These are phyloP conservation scores for Carex littledalei DNA, from an alignment of 176 grass and related monocot species.

Conservation along the genomic window DNA sequence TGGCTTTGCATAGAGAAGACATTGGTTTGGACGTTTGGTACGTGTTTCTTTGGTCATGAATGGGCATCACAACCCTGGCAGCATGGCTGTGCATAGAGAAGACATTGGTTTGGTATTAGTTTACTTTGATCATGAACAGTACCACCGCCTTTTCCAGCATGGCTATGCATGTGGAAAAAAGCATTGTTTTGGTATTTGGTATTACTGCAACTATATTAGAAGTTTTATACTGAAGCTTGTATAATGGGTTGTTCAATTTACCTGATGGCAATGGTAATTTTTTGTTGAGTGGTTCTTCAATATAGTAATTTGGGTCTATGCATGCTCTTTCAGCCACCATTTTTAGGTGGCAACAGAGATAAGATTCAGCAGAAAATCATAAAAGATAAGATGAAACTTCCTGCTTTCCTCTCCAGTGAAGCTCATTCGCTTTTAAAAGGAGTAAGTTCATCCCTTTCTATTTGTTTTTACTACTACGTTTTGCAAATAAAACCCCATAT, in stretches of 20 bases:
- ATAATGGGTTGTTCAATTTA: not conserved
- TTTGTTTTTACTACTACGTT: not conserved
- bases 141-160: not conserved
- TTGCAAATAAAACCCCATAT: not conserved
- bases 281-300: conserved; percentile 6
- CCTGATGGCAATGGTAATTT: not conserved
- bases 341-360: conserved; percentile 68
- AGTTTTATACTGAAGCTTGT: conserved; percentile 7
- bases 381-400: conserved; percentile 92
- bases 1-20: not conserved
- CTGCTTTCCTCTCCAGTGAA: conserved; percentile 62
- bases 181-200: not conserved
- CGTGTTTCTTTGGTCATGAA: not conserved
- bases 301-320: conserved; percentile 10
- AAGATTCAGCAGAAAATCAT: conserved; percentile 94
- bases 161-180: not conserved
- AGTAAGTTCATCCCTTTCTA: conserved; percentile 42
- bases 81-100: not conserved
- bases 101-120: not conserved
- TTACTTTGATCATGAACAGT: not conserved
- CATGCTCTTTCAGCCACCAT: conserved; percentile 60
- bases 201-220: not conserved
- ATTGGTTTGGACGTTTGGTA: not conserved
- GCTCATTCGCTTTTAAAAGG: conserved; percentile 93
- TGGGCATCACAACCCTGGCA: not conserved